Evolutionary conservation across 345 rosid species (phyloP), one percentile per base, ranked within the genome.

Genomic region (Syzygium aqueum): DNA sequence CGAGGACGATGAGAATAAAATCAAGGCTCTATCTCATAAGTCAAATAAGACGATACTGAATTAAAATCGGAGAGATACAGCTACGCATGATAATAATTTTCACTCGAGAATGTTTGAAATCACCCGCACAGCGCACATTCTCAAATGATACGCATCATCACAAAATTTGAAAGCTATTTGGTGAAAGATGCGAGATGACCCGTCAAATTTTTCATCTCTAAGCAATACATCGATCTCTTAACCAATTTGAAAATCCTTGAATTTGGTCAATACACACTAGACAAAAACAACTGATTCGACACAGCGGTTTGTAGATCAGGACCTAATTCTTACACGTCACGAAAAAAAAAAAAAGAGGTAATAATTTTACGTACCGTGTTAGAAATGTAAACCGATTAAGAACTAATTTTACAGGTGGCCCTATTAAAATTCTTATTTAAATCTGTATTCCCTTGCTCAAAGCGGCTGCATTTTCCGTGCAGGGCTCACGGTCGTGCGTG

Each of bases 141-240:
- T 30, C 22, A 17, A 17, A 9, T 1, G 40, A 17, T 5, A 0
- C 1, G 25, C 5, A 1, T 4, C 10, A 4, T 16, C 3, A 8
- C 25, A 10, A 67, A 33, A 9, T 9, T 8, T 33, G 33, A 25
- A 33, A 19, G 46, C 46, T 33, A 17, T 33, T 21, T 5, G 13
- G 3, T 1, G 46, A 19, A 67, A 33, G 46, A 4, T 2, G 7
- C 13, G 2, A 67, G 11, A 0, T 23, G 46, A 17, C 7, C 37
- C 2, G 1, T 3, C 46, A 33, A 33, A 33, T 17, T 5, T 5
- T 67, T 33, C 13, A 67, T 4, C 40, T 67, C 17, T 0, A 67
- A 67, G 78, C 25, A 33, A 67, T 15, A 30, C 33, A 33, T 33
- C 1, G 1, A 28, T 65, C 40, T n/a, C 22, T 28, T 15, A 23